These are phyloP conservation scores for Monosporascus sp. DNA, from an alignment of 2,329 filamentous ascomycete species.

Conservation along the genomic window DNA sequence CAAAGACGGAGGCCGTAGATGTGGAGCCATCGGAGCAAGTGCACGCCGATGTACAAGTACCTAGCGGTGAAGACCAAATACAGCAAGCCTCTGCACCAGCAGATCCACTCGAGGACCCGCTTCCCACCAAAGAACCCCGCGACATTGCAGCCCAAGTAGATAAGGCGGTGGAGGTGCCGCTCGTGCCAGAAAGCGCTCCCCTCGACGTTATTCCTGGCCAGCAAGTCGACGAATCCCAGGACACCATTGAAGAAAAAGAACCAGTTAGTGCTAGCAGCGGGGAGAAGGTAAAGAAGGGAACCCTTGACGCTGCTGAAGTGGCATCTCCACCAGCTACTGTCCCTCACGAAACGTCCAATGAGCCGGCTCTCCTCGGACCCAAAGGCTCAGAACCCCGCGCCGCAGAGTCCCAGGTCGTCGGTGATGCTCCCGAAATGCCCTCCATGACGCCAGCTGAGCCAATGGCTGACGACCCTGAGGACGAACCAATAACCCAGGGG, in stretches of 20 bases:
- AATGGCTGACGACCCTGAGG: conserved; percentile 4
- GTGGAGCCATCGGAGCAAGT: conserved; percentile 13
- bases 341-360: neutral
- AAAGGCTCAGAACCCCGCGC: neutral
- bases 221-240: neutral
- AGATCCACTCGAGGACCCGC: conserved; percentile 13
- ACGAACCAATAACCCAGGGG: conserved; percentile 9
- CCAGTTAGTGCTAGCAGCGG: neutral
- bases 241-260: neutral
- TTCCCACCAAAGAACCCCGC: conserved; percentile 11
- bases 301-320: neutral
- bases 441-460: conserved; percentile 6
- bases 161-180: conserved; percentile 9
- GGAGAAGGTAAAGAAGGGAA: neutral
- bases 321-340: neutral
- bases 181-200: conserved; percentile 1
- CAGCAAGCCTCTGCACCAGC: conserved; percentile 13
- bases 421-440: neutral
- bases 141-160: conserved; percentile 12
- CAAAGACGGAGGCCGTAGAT: conserved; percentile 8
- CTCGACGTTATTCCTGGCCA: conserved; percentile 3
- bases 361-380: neutral
- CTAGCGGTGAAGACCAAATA: conserved; percentile 18
- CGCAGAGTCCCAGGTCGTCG: neutral
- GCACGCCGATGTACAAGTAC: conserved; percentile 11